phyloP scores from a whole-genome alignment of 1,284 basidiomycete species.

The Trichosporon sp. region DNA sequence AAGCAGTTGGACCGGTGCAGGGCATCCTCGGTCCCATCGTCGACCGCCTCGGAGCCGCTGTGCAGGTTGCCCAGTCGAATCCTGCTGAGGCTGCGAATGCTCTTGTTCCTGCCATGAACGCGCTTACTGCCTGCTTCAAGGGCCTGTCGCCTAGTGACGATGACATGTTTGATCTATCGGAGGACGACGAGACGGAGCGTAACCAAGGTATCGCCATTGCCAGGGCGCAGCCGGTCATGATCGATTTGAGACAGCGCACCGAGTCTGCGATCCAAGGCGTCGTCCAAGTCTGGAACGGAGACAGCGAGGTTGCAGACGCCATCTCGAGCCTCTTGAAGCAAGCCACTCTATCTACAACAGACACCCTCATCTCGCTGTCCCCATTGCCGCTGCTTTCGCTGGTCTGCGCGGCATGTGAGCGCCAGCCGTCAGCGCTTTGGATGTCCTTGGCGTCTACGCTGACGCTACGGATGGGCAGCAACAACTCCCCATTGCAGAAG shows the following conservation, averaged over 20 bases:
- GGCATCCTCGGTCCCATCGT: slow-evolving; percentile 71
- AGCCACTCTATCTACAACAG: slow-evolving; percentile 33
- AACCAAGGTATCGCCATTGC: slow-evolving; percentile 52
- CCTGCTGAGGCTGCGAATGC: slow-evolving; percentile 12
- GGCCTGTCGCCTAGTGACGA: slow-evolving; percentile 73
- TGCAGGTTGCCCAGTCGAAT: slow-evolving; percentile 51
- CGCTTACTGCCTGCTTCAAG: slow-evolving; percentile 71
- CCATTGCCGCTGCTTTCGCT: slow-evolving; percentile 70
- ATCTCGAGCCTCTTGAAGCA: slow-evolving; percentile 41
- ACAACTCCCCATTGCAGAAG: slow-evolving; percentile 42
- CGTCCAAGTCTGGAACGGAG: slow-evolving; percentile 68
- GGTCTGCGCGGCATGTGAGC: slow-evolving; percentile 66
- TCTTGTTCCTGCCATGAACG: slow-evolving; percentile 59
- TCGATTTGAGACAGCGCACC: slow-evolving; percentile 60
- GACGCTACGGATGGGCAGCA: slow-evolving; percentile 70
- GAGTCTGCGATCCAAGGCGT: slow-evolving; percentile 57
- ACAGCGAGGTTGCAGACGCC: slow-evolving; percentile 63
- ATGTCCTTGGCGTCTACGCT: slow-evolving; percentile 70
- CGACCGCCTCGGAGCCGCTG: slow-evolving; percentile 59
- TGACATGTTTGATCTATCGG: slow-evolving; percentile 53
- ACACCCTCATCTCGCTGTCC: slow-evolving; percentile 69
- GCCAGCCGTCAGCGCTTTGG: slow-evolving; percentile 74
- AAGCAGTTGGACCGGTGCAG: slow-evolving; percentile 74
- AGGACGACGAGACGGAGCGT: slow-evolving; percentile 49
- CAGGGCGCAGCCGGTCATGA: slow-evolving; percentile 61